phyloP scores from a whole-genome alignment of 2,329 filamentous ascomycete species.

The Xylariaceae sp. region DNA sequence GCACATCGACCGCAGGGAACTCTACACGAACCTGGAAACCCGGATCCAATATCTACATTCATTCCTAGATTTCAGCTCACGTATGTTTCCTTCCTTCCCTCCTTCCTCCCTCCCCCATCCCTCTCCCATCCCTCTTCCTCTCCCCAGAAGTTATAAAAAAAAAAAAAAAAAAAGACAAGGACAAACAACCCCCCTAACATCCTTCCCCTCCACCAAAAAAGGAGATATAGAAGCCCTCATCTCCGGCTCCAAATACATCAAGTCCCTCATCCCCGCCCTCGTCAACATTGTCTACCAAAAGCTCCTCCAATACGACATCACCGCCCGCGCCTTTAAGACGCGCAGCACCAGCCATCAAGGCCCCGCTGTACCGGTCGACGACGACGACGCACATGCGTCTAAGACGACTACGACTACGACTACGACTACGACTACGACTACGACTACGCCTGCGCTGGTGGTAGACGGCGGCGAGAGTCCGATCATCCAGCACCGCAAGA shows the following conservation, averaged over 20 bases:
- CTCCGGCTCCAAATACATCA: slow-evolving; percentile 68
- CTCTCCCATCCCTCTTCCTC: no score
- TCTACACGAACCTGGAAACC: slow-evolving; percentile 65
- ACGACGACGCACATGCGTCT: no score
- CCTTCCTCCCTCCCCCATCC: no score
- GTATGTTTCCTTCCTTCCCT: slow-evolving; percentile 39
- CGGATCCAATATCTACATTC: slow-evolving; percentile 68
- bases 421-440: no score
- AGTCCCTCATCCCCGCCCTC: slow-evolving; percentile 73
- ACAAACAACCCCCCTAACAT: no score
- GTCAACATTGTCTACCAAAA: slow-evolving; percentile 84
- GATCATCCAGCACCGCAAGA: slow-evolving; percentile 71
- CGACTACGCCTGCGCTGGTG: no score
- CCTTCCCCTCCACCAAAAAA: slow-evolving; percentile 27
- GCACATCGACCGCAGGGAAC: slow-evolving; percentile 63
- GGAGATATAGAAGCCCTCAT: slow-evolving; percentile 68
- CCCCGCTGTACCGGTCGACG: slow-evolving; percentile 32
- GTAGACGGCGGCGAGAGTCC: slow-evolving; percentile 64
- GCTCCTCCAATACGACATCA: slow-evolving; percentile 74
- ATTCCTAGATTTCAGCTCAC: slow-evolving; percentile 68
- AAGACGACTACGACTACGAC: no score
- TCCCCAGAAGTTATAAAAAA: no score
- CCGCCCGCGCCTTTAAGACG: slow-evolving; percentile 67
- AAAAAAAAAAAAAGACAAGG: no score
- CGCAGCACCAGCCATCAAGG: slow-evolving; percentile 60